Evolutionary conservation across 2,329 filamentous ascomycete species (phyloP), one percentile per base, ranked within the genome.

Genomic region (Akanthomyces lecanii): DNA sequence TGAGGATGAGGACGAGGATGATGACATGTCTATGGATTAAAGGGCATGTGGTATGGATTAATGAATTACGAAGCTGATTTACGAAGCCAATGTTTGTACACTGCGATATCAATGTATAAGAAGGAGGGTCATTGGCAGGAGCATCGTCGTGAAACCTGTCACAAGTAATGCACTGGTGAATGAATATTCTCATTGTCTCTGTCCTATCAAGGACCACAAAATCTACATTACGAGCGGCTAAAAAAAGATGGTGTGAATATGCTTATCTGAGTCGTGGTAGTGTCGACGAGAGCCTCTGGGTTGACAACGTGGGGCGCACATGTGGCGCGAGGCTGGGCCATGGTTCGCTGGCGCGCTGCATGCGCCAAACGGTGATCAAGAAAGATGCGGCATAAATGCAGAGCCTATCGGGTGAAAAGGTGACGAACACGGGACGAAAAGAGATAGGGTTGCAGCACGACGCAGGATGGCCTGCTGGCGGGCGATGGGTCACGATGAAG

Each of bases 21-120:
- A 68, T 33, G 70, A 74, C 50, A 67, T 72, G 45, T 64, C 66
- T 8, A 71, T 71, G 67, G 52, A 5, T 5, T 33, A 38, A n/a
- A 16, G 7, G 36, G 36, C 36, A 7, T 40, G n/a, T 14, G n/a
- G 11, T 38, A 70, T 70, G 67, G 52, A 36, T n/a, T 23, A 11
- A 52, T 33, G 40, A 61, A 25, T 52, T 53, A 54, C 42, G 58
- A 53, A 21, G 21, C 21, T 33, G 40, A 61, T 36, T 52, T 53
- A 54, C 42, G 48, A 53, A 44, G 18, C 12, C 11, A 11, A 33
- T 23, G 58, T 5, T 7, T 36, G n/a, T 54, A 44, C 44, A 53
- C 36, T 47, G 47, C 5, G 25, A 53, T 61, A 10, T 45, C 42
- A 48, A 48, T 48, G 30, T 38, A 58, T 28, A 30, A 30, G 28